Percentiles rank a stretch among this genome's conserved stretches.
Conservation (phyloP, 2,329 filamentous ascomycete genomes). For the Macrophomina phaseolina region DNA sequence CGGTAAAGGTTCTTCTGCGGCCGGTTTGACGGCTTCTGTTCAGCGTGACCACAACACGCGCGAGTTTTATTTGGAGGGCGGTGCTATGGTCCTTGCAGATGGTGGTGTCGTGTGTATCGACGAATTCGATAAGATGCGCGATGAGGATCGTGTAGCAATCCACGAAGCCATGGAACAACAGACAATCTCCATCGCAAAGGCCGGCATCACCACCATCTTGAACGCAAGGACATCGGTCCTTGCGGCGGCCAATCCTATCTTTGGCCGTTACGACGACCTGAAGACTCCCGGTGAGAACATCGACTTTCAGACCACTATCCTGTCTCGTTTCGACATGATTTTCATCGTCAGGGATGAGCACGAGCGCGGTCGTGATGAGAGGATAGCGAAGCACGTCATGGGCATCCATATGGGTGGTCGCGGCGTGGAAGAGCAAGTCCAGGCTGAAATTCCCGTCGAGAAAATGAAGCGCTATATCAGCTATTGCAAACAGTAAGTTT, state of each 20-base stretch:
- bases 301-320: constrained; percentile 97
- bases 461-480: constrained; percentile 98
- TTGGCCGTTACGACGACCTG: constrained; percentile 96
- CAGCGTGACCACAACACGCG: constrained; percentile 92
- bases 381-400: constrained; percentile 96
- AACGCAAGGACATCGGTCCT: constrained; percentile 95
- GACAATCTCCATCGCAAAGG: constrained; percentile 98
- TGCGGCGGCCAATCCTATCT: constrained; percentile 95
- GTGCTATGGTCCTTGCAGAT: constrained; percentile 92
- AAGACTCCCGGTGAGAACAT: constrained; percentile 98
- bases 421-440: constrained; percentile 78
- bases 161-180: constrained; percentile 99
- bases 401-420: constrained; percentile 92
- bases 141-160: constrained; percentile 96
- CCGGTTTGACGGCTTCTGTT: constrained; percentile 96
- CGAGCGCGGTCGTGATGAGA: constrained; percentile 85
- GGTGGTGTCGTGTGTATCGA: constrained; percentile 93
- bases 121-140: constrained; percentile 99
- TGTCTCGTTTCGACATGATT: constrained; percentile 99
- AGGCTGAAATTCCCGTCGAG: constrained; percentile 90
- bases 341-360: constrained; percentile 98
- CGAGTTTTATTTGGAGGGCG: constrained; percentile 97
- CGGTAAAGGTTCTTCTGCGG: constrained; percentile 93
- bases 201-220: constrained; percentile 96
- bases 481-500: constrained; percentile 90